Base-by-base conservation (phyloP, 441 rosid species). In the Populus hybrid region DNA sequence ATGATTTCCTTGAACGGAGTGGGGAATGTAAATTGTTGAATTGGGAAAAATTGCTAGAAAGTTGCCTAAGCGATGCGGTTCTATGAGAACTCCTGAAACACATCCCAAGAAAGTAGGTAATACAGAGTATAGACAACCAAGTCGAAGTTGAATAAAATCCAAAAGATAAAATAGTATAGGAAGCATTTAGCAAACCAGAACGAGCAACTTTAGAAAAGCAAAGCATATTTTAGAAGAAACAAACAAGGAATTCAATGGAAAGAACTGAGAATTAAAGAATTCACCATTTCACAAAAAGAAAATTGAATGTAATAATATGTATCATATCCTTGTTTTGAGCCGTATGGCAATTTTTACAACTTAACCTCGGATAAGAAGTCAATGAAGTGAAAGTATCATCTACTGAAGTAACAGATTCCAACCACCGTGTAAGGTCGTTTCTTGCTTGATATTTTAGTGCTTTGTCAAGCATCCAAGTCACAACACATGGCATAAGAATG, bases 41-140 rank as follows among this genome's bases (percentile, higher is more conserved):
- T 82, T 94, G 99, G 50, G 98, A 84, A 88, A 92, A 94, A 85
- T 85, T 91, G 86, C 79, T 89, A 70, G 98, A 94, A 71, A 94
- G 98, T 78, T 94, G 98, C 73, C 95, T 88, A 73, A 91, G 88
- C 42, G 99, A 91, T 59, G 92, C 86, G 79, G 80, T 84, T 85
- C 98, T 86, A 74, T 75, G 84, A 66, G 95, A 86, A 81, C 78
- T 87, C 90, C 99, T 95, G 92, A 50, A 86, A 72, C 70, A 85
- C 63, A 72, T 65, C 72, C 63, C 63, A 36, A 71, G 53, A 35
- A 59, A 40, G 30, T 71, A 23, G 26, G 57, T 5, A 21, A 8
- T 30, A 50, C 67, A 67, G 57, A 7, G 35, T 34, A 32, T 30
- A 67, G 70, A 30, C 23, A 14, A 30, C 40, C 70, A 32, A 7